phyloP scores from a whole-genome alignment of 139 green algal genomes.

The Chlorella sp. region DNA sequence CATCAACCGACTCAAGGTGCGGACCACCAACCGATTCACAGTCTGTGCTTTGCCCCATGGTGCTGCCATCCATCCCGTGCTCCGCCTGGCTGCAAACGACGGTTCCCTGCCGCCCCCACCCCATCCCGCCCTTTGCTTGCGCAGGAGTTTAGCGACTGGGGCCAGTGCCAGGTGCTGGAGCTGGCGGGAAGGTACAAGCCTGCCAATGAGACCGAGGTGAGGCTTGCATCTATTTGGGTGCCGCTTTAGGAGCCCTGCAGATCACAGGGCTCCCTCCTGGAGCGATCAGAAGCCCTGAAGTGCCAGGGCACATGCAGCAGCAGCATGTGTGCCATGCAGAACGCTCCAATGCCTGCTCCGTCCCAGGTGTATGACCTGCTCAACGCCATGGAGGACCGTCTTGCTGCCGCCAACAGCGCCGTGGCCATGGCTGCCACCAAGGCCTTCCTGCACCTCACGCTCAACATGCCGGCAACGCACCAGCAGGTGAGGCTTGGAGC shows the following conservation, averaged over 20 bases:
- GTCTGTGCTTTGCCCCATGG: not conserved
- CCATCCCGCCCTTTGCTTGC: not conserved
- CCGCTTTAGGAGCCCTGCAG: too few species aligned
- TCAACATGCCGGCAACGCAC: conserved; percentile 79
- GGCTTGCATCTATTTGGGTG: too few species aligned
- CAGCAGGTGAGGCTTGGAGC: conserved; percentile 54
- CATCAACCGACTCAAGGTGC: conserved; percentile 87
- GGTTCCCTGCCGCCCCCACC: not conserved
- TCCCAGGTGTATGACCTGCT: conserved; percentile 95
- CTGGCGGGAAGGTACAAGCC: conserved; percentile 68
- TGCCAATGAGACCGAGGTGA: conserved; percentile 62
- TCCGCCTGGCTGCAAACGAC: not conserved
- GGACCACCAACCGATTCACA: not conserved
- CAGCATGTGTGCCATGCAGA: too few species aligned
- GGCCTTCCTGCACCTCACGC: conserved; percentile 90
- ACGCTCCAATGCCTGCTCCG: too few species aligned
- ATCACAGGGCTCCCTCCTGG: not conserved
- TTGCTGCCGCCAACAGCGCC: conserved; percentile 81
- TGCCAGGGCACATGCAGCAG: too few species aligned
- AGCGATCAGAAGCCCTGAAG: not conserved
- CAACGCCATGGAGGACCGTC: conserved; percentile 91
- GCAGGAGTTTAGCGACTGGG: conserved; percentile 89
- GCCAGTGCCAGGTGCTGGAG: conserved; percentile 89
- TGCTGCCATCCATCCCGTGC: not conserved
- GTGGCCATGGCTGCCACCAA: conserved; percentile 86